Evolutionary conservation across 164 flowering plant genomes (phyloP).

Genomic region (Cinnamomum micranthum): DNA sequence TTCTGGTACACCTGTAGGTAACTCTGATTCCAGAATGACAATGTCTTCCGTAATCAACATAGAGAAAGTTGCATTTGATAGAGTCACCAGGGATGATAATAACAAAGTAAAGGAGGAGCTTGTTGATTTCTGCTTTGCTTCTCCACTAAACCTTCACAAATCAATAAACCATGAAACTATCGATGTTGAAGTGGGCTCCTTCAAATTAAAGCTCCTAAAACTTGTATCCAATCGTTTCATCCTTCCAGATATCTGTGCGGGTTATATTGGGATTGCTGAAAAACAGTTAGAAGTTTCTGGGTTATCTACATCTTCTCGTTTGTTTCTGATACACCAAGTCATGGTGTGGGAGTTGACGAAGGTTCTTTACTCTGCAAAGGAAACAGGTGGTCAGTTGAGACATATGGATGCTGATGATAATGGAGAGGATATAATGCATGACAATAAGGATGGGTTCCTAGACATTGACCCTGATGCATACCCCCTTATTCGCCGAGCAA

Average conservation of each 20-base stretch:
- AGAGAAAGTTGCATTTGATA: constrained; percentile 85
- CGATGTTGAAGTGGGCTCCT: constrained; percentile 55
- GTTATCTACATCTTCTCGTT: constrained; percentile 48
- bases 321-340: constrained; percentile 77
- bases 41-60: constrained; percentile 75
- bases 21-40: constrained; percentile 26
- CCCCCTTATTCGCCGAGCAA: constrained; percentile 81
- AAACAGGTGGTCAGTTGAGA: constrained; percentile 32
- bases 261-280: constrained; percentile 63
- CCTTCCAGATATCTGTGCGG: constrained; percentile 78
- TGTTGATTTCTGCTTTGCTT: constrained; percentile 58
- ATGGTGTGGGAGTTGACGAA: constrained; percentile 91
- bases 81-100: constrained; percentile 72
- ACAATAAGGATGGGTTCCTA: constrained; percentile 48
- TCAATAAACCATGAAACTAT: constrained; percentile 44
- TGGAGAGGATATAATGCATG: constrained; percentile 84
- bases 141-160: constrained; percentile 71
- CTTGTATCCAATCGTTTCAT: constrained; percentile 44
- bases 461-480: constrained; percentile 75
- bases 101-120: constrained; percentile 65
- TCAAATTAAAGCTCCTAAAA: constrained; percentile 64
- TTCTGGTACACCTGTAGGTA: constrained; percentile 53
- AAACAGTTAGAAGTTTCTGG: constrained; percentile 74
- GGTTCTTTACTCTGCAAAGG: constrained; percentile 79
- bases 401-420: constrained; percentile 41